A percentile compares a stretch with the other conserved stretches of the same genome.
phyloP scores from a whole-genome alignment of 176 grass and related monocot species.

The Bonia amplexicaulis region DNA sequence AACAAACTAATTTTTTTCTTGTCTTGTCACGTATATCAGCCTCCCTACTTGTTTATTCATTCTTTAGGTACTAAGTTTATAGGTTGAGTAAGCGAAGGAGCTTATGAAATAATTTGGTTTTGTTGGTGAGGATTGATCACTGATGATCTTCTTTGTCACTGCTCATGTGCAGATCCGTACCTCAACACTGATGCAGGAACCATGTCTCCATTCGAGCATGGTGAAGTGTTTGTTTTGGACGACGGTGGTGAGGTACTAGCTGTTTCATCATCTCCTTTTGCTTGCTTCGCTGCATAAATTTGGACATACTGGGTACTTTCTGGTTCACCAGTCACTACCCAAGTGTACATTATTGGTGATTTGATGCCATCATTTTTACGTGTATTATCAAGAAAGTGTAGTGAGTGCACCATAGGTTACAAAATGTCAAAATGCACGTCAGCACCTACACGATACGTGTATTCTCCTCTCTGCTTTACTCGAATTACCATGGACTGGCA shows the following conservation, averaged over 20 bases:
- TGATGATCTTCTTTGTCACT: conserved; percentile 4
- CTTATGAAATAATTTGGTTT: neutral
- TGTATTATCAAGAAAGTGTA: neutral
- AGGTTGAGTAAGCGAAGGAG: neutral
- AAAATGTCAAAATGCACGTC: neutral
- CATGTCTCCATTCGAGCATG: conserved; percentile 97
- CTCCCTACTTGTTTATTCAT: neutral
- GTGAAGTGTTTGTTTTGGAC: conserved; percentile 94
- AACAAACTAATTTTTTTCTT: conserved; percentile 9
- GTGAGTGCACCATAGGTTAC: neutral
- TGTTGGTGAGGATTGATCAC: neutral
- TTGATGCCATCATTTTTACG: neutral
- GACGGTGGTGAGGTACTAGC: conserved; percentile 91
- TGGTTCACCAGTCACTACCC: neutral
- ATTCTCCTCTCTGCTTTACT: neutral
- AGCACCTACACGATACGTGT: conserved; percentile 2
- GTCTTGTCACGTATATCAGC: conserved; percentile 10
- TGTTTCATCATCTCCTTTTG: neutral
- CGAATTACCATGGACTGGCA: neutral
- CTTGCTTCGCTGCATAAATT: neutral
- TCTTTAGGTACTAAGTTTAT: neutral
- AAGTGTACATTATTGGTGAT: neutral
- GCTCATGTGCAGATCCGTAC: conserved; percentile 79
- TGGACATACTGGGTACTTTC: neutral
- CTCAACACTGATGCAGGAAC: conserved; percentile 98